Evolutionary conservation across 1,284 basidiomycete species (phyloP), one percentile per base, ranked within the genome.

Genomic region (Crepidotus sp.): DNA sequence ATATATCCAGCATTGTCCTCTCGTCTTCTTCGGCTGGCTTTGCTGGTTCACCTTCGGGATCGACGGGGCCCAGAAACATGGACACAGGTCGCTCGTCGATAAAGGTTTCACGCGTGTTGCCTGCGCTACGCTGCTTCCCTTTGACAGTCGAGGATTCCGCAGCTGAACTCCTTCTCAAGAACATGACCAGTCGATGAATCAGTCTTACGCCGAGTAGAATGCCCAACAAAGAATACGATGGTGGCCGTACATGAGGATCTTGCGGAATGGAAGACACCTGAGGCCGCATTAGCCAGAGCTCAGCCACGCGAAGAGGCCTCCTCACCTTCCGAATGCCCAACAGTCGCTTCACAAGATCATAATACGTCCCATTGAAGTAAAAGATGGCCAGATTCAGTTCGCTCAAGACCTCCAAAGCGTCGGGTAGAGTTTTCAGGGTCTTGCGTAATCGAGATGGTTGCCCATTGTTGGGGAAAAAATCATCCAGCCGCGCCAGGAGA

Each of bases 151-250:
- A 37, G 13, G 49, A 7, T 17, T 52, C 43, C 14, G 51, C 48
- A 21, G 54, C 47, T 11, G 49, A 36, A 40, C 49, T 56, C 17
- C 52, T 58, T 38, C 68, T 71, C 26, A 76, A 45, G 54, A 67
- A 68, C 7, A 57, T 62, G 14, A 76, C 48, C 3, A 84, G 60
- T 4, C 85, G 78, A 59, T 88, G 71, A 3, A 84, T 52, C 2
- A 94, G 69, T 31, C 89, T 75, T 21, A 87, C 60, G 18, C 71
- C 67, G 41, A 93, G 75, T 40, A 95, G 68, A 26, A 92, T 64
- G 6, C 89, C 91, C 4, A 95, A 71, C 5, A 93, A 66, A 21
- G 89, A 85, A 61, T 93, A 95, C 14, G 90, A 90, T 4, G 89
- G 83, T 5, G 83, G 77, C 42, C 78, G 74, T 8, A 70, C 67